Evolutionary conservation across 306 rosid genomes (phyloP).

Genomic region (Medicago ruthenica): DNA sequence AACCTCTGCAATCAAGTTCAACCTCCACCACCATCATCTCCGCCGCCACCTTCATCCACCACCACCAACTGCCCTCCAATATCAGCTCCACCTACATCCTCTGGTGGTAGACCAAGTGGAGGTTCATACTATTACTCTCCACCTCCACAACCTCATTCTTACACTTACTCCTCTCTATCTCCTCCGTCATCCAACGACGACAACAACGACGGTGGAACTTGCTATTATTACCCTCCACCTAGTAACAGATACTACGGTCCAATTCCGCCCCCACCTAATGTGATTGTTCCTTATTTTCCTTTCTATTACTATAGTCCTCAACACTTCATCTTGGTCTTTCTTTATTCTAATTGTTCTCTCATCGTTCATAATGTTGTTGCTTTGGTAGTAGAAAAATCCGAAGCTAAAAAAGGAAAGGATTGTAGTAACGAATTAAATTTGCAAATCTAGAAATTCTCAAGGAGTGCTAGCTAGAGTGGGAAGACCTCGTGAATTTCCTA

Average conservation of each 20-base stretch:
- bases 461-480: background rate
- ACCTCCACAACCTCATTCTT: constrained; percentile 73
- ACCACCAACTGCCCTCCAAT: constrained; percentile 68
- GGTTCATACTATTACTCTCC: constrained; percentile 57
- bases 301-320: constrained; percentile 81
- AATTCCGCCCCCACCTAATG: constrained; percentile 90
- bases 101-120: constrained; percentile 23
- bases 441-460: constrained; percentile 62
- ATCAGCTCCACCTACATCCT: constrained; percentile 75
- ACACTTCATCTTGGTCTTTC: constrained; percentile 19
- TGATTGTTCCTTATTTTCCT: constrained; percentile 91
- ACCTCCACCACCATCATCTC: constrained; percentile 66
- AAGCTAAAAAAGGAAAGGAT: constrained; percentile 1
- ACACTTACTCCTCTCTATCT: constrained; percentile 56
- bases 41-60: constrained; percentile 46
- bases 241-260: constrained; percentile 55
- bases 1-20: constrained; percentile 67
- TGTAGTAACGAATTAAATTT: constrained; percentile 58
- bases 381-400: constrained; percentile 42
- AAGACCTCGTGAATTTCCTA: constrained; percentile 22
- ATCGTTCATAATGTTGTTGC: constrained; percentile 39
- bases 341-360: constrained; percentile 38
- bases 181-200: constrained; percentile 73
- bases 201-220: constrained; percentile 50
- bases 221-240: constrained; percentile 74